These are phyloP conservation scores for Arxiozyma slooffiae DNA, from an alignment of 1,139 yeast species.

Conservation along the genomic window DNA sequence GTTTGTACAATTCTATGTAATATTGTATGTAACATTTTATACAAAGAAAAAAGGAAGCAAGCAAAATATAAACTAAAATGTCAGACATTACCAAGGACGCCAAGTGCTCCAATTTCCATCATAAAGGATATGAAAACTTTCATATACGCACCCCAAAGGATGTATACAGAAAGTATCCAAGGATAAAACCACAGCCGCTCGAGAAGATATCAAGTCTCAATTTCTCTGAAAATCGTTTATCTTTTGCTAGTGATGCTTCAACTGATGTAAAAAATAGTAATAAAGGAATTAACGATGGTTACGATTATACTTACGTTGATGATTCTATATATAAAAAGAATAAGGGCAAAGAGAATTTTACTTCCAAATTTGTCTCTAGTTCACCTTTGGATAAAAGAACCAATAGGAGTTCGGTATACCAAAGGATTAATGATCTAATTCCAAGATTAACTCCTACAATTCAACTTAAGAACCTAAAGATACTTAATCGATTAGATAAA, in stretches of 20 bases:
- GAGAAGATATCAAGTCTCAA: not conserved
- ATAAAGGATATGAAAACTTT: not conserved
- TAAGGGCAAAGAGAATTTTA: not conserved
- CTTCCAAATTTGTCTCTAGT: slow-evolving; percentile 22
- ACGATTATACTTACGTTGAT: not conserved
- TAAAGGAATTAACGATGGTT: not conserved
- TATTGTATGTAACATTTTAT: no score
- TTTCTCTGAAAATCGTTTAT: not conserved
- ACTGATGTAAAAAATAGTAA: not conserved
- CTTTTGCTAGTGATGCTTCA: not conserved
- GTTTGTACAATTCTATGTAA: no score
- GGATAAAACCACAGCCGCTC: not conserved
- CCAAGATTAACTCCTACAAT: slow-evolving; percentile 16
- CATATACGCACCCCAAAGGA: not conserved
- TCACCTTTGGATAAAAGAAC: slow-evolving; percentile 30
- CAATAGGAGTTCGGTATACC: slow-evolving; percentile 23
- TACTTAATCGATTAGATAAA: slow-evolving; percentile 17
- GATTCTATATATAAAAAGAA: not conserved
- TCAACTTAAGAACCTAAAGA: slow-evolving; percentile 19
- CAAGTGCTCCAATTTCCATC: no score
- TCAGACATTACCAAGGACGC: no score
- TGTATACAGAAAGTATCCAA: not conserved
- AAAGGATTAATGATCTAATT: slow-evolving; percentile 9
- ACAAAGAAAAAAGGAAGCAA: no score
- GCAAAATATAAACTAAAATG: no score